These are phyloP conservation scores for Barnettozyma pratensis DNA, from an alignment of 805 yeast species.

Conservation along the genomic window DNA sequence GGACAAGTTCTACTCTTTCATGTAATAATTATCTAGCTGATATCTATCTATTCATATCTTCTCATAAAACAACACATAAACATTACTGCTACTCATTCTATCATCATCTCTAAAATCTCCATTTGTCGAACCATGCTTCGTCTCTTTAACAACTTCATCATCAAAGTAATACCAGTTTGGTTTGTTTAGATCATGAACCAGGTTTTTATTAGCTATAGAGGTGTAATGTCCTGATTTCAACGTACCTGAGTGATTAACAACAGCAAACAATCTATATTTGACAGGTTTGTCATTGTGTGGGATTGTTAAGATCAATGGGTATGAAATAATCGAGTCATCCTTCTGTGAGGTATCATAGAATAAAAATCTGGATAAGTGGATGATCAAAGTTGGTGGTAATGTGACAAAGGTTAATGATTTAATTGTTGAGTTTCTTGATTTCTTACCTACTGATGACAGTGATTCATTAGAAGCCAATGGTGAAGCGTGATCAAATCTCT, in stretches of 20 bases:
- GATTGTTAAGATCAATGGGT: slow-evolving; percentile 51
- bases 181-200: slow-evolving; percentile 32
- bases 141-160: slow-evolving; percentile 54
- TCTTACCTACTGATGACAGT: slow-evolving; percentile 16
- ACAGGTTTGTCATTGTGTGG: slow-evolving; percentile 31
- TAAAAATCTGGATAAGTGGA: slow-evolving; percentile 79
- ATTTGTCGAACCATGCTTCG: slow-evolving; percentile 42
- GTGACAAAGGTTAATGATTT: slow-evolving; percentile 73
- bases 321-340: slow-evolving; percentile 43
- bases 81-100: slow-evolving; percentile 50
- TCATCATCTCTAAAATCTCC: slow-evolving; percentile 15
- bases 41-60: slow-evolving; percentile 15
- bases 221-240: slow-evolving; percentile 76
- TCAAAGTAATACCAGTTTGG: slow-evolving; percentile 73
- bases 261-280: slow-evolving; percentile 51
- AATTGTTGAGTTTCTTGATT: slow-evolving; percentile 38
- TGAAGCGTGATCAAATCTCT: slow-evolving; percentile 9
- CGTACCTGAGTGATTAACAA: slow-evolving; percentile 68
- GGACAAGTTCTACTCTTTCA: too few species aligned
- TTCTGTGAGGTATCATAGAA: slow-evolving; percentile 51
- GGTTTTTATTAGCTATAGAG: slow-evolving; percentile 37
- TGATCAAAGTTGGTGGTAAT: slow-evolving; percentile 71
- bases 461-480: slow-evolving; percentile 7
- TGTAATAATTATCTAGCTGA: too few species aligned
- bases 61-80: slow-evolving; percentile 67